Conservation (phyloP, 179 eudicot species). For the Silene vulgaris region DNA sequence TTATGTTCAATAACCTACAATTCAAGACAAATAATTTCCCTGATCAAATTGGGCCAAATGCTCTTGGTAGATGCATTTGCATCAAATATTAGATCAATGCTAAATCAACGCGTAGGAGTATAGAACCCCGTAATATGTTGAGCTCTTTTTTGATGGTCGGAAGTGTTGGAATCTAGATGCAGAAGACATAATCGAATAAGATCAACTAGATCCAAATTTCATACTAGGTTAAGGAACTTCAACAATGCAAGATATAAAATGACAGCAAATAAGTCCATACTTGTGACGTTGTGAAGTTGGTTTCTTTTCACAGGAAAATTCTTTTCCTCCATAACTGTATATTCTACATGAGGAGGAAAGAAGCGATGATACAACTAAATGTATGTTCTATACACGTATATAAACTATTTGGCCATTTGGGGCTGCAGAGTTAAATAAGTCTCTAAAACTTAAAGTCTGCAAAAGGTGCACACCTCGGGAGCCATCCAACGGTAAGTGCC, state of each 20-base stretch:
- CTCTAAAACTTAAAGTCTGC: neutral
- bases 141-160: neutral
- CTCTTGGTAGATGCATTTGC: neutral
- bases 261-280: neutral
- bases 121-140: neutral
- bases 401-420: too few relatives aligned
- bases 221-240: constrained; percentile 2
- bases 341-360: constrained; percentile 1
- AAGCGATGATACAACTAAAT: neutral
- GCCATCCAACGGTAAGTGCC: constrained; percentile 94
- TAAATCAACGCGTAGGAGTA: neutral
- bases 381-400: neutral
- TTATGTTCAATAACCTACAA: constrained; percentile 90
- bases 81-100: neutral
- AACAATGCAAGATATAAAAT: neutral
- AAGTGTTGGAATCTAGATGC: neutral
- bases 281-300: neutral
- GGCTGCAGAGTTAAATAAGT: neutral
- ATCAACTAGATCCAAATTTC: neutral
- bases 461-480: constrained; percentile 56
- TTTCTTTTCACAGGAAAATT: neutral
- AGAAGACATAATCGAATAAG: neutral
- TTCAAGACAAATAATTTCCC: constrained; percentile 4
- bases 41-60: neutral
- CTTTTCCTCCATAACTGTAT: neutral